Evolutionary conservation across 73 alveolate species (phyloP).

Genomic region (Uronychia setigera): DNA sequence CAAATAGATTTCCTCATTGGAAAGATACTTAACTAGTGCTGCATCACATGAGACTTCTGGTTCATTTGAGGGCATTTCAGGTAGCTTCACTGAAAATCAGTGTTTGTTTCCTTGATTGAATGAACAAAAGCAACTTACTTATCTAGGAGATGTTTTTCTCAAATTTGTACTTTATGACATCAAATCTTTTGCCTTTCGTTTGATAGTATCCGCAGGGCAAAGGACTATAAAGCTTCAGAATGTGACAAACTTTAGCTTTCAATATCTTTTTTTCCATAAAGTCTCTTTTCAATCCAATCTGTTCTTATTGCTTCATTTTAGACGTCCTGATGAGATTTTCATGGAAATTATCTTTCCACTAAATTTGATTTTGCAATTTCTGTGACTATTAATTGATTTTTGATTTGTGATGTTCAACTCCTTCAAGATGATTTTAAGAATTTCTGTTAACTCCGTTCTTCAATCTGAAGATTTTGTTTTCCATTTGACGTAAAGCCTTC

Average conservation of each 20-base stretch:
- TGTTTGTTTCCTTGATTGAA: not conserved
- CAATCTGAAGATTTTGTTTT: not conserved
- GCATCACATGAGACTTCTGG: not conserved
- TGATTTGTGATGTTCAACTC: not conserved
- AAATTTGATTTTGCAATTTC: too few relatives aligned
- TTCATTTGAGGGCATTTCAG: not conserved
- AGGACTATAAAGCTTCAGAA: not conserved
- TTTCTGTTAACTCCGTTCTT: not conserved
- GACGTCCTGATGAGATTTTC: not conserved
- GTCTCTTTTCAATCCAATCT: not conserved
- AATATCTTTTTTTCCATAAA: not conserved
- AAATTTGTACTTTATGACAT: not conserved
- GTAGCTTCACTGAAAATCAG: not conserved
- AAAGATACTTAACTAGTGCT: not conserved
- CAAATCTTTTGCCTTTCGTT: not conserved
- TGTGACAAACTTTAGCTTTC: not conserved
- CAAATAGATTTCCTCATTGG: not conserved
- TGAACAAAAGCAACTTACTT: too few relatives aligned
- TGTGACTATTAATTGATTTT: not conserved
- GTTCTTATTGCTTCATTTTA: not conserved
- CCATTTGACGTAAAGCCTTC: not conserved
- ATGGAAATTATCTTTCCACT: not conserved
- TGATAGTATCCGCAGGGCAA: not conserved
- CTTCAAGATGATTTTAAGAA: not conserved
- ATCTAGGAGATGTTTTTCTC: too few relatives aligned